These are phyloP conservation scores for Penicillium turbatum DNA, from an alignment of 495 filamentous ascomycete species.

Conservation along the genomic window DNA sequence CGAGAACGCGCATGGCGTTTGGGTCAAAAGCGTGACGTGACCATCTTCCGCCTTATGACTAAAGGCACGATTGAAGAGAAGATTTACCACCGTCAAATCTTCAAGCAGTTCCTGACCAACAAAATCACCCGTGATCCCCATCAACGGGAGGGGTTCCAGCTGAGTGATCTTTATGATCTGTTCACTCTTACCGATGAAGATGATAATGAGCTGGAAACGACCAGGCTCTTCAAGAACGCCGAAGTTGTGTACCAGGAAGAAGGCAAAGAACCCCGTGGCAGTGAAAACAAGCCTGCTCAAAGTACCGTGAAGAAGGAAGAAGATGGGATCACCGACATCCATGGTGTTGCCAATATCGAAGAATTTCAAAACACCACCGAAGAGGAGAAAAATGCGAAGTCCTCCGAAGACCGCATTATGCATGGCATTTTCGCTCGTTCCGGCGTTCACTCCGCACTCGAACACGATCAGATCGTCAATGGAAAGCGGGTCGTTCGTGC, in stretches of 20 bases:
- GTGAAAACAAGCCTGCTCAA: constrained; percentile 15
- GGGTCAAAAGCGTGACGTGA: constrained; percentile 90
- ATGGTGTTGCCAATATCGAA: constrained; percentile 58
- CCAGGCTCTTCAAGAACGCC: constrained; percentile 75
- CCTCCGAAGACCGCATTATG: constrained; percentile 65
- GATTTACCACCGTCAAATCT: constrained; percentile 97
- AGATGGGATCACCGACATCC: constrained; percentile 44
- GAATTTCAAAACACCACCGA: constrained; percentile 45
- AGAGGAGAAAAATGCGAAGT: constrained; percentile 35
- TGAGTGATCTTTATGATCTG: constrained; percentile 83
- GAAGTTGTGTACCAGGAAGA: constrained; percentile 60
- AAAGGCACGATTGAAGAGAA: constrained; percentile 97
- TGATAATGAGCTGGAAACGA: constrained; percentile 73
- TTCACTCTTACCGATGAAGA: constrained; percentile 72
- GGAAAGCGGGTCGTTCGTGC: constrained; percentile 59
- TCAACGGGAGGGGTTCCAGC: constrained; percentile 77
- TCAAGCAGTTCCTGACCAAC: constrained; percentile 92
- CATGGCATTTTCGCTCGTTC: constrained; percentile 80
- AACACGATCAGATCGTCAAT: constrained; percentile 84
- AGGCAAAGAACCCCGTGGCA: constrained; percentile 1
- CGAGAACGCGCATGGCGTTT: constrained; percentile 95
- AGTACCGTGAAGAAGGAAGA: constrained; percentile 22
- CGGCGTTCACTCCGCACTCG: constrained; percentile 76
- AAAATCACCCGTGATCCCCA: constrained; percentile 93
- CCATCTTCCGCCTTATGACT: constrained; percentile 93